phyloP scores from a whole-genome alignment of 768 basidiomycete species.

The Tulasnella sp. region DNA sequence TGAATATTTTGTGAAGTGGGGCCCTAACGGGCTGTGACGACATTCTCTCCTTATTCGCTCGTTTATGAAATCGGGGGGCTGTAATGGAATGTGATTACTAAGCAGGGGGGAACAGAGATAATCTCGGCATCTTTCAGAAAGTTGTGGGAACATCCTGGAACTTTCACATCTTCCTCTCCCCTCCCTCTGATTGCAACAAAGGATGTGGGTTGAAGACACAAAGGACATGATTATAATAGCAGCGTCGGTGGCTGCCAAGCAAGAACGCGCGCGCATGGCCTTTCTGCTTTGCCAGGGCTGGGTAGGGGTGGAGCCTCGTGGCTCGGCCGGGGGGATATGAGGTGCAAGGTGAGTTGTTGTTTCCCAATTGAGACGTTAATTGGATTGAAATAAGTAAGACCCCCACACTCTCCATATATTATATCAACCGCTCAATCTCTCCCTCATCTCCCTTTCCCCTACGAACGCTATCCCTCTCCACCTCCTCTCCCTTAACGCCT shows the following conservation, averaged over 20 bases:
- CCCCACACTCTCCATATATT: not conserved
- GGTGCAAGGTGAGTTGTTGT: not conserved
- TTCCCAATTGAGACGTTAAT: not conserved
- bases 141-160: not conserved
- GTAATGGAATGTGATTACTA: not conserved
- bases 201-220: not conserved
- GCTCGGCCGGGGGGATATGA: too few relatives aligned
- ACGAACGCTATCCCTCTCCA: not conserved
- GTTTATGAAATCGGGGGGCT: not conserved
- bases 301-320: not conserved
- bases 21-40: not conserved
- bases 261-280: not conserved
- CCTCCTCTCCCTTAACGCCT: not conserved
- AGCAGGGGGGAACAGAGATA: not conserved
- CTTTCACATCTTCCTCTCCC: not conserved
- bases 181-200: too few relatives aligned
- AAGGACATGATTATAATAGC: not conserved
- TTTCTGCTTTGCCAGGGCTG: not conserved
- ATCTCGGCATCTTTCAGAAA: not conserved
- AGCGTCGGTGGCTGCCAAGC: not conserved
- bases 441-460: not conserved
- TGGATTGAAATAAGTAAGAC: not conserved
- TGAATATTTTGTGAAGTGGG: not conserved
- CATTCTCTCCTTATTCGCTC: not conserved
- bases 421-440: not conserved